Conservation (phyloP, 2,329 filamentous ascomycete genomes). For the Talaromyces sp. region DNA sequence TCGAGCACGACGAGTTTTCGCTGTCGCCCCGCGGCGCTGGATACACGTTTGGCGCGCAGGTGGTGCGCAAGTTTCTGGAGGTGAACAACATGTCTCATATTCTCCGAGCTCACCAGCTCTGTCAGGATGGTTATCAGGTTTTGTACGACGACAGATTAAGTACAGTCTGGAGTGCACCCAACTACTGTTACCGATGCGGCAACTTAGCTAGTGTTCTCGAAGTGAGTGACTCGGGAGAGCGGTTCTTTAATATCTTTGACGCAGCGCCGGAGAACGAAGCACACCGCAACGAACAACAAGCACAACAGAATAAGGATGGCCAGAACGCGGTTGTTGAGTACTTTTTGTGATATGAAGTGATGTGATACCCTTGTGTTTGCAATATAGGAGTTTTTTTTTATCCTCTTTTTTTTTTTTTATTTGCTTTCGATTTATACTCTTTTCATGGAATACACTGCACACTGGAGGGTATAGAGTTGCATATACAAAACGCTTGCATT, state of each 20-base stretch:
- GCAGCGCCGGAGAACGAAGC: slow-evolving; percentile 89
- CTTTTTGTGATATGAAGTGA: slow-evolving; percentile 54
- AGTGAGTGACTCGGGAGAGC: slow-evolving; percentile 85
- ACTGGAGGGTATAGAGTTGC: not conserved
- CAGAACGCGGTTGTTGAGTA: slow-evolving; percentile 67
- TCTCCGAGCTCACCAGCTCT: slow-evolving; percentile 93
- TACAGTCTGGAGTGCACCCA: slow-evolving; percentile 97
- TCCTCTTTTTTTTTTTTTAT: not conserved
- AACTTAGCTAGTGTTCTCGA: slow-evolving; percentile 97
- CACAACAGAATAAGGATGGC: slow-evolving; percentile 61
- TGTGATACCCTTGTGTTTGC: slow-evolving; percentile 12
- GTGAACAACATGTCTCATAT: slow-evolving; percentile 99
- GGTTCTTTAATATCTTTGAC: slow-evolving; percentile 97
- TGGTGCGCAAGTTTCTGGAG: slow-evolving; percentile 95
- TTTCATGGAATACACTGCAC: not conserved
- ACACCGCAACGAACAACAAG: slow-evolving; percentile 74
- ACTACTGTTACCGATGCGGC: slow-evolving; percentile 91
- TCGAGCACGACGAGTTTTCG: slow-evolving; percentile 95
- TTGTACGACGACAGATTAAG: slow-evolving; percentile 91
- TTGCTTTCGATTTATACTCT: not conserved
- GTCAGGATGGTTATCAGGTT: slow-evolving; percentile 96
- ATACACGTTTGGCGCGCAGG: slow-evolving; percentile 95
- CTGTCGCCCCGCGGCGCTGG: slow-evolving; percentile 88
- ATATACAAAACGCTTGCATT: not conserved
- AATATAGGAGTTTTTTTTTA: slow-evolving; percentile 8